Evolutionary conservation across 345 rosid genomes (phyloP).

Genomic region (Leavenworthia alabamica): DNA sequence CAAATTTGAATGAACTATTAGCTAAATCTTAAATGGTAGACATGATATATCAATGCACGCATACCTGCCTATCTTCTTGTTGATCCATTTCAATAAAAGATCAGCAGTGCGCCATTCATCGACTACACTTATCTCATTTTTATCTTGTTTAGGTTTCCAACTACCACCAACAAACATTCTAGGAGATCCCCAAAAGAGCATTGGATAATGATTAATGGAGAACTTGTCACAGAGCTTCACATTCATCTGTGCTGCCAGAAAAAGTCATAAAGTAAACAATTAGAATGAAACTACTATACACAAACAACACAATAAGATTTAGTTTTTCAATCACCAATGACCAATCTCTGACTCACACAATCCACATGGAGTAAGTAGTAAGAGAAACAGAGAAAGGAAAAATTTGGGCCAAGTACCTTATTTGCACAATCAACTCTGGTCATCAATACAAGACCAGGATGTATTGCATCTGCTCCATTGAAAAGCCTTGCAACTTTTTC

Average conservation of each 20-base stretch:
- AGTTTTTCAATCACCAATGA: background rate
- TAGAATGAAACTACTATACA: background rate
- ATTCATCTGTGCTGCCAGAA: conserved; percentile 89
- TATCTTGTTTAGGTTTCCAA: conserved; percentile 58
- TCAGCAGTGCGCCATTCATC: conserved; percentile 85
- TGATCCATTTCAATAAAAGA: conserved; percentile 76
- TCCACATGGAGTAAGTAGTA: background rate
- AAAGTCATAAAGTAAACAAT: conserved; percentile 27
- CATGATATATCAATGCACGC: background rate
- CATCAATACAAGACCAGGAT: conserved; percentile 82
- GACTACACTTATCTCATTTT: conserved; percentile 46
- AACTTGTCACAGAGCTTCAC: conserved; percentile 75
- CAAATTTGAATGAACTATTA: background rate
- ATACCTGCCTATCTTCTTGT: conserved; percentile 82
- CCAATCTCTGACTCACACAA: background rate
- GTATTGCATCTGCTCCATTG: conserved; percentile 73
- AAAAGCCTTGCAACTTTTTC: conserved; percentile 95
- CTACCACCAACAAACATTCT: conserved; percentile 52
- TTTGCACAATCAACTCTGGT: conserved; percentile 87
- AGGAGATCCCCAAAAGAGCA: conserved; percentile 87
- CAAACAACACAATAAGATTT: background rate
- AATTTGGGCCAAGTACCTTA: conserved; percentile 46
- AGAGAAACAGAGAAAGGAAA: conserved; percentile 4
- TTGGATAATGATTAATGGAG: conserved; percentile 80
- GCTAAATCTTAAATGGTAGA: background rate